Percentiles rank a stretch among this genome's conserved stretches.
phyloP scores from a whole-genome alignment of 2,329 filamentous ascomycete species.

The Alternaria sp. region DNA sequence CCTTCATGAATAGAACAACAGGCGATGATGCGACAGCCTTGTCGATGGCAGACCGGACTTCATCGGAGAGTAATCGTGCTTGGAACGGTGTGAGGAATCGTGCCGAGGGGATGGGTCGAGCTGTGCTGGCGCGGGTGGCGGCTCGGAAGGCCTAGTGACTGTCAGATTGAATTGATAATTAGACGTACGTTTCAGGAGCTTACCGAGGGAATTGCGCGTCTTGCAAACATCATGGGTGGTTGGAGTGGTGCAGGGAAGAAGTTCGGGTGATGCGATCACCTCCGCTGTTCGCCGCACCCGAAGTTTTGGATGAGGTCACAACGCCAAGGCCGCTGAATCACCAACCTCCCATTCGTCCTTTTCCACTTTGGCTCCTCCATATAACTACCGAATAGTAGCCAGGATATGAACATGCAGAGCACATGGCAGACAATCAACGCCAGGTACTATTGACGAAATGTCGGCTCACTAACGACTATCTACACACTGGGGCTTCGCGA shows the following conservation, averaged over 20 bases:
- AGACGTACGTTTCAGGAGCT: background rate
- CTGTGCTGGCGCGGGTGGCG: conserved; percentile 36
- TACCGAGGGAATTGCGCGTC: conserved; percentile 47
- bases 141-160: conserved; percentile 44
- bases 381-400: background rate
- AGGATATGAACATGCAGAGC: no score
- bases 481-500: background rate
- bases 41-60: conserved; percentile 84
- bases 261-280: conserved; percentile 25
- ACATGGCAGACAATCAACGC: background rate
- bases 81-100: conserved; percentile 55
- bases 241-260: conserved; percentile 17
- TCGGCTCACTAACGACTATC: background rate
- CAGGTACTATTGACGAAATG: background rate
- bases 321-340: conserved; percentile 28
- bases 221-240: conserved; percentile 44
- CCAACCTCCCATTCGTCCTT: conserved; percentile 6
- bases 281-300: conserved; percentile 31
- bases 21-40: conserved; percentile 86
- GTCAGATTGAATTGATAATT: conserved; percentile 7
- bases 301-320: conserved; percentile 39
- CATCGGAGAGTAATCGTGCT: conserved; percentile 76
- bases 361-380: background rate
- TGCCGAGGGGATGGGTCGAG: conserved; percentile 44
- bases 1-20: conserved; percentile 99